Evolutionary conservation across 2,329 filamentous ascomycete species (phyloP), one percentile per base, ranked within the genome.

Genomic region (Botrytis aclada): DNA sequence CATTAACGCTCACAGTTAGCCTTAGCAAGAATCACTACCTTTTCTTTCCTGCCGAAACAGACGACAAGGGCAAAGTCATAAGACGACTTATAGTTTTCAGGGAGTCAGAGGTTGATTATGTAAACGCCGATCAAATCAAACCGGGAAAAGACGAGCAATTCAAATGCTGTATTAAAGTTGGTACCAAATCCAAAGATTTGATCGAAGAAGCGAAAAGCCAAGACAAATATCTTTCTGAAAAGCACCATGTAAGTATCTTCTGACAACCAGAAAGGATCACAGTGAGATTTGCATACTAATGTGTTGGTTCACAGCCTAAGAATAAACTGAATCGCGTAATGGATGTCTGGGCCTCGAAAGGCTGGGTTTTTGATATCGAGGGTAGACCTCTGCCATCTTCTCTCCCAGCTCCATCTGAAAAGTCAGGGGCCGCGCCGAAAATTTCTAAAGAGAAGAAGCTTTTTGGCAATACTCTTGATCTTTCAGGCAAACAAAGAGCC

Each of bases 1-100:
- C 4, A n/a, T n/a, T 54, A 7, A 54, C 1, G 0, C 1, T n/a
- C 47, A 2, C 1, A 54, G 7, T 7, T 2, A 16, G 25, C 7
- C 2, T 25, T 2, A 54, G 12, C 25, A 54, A 16, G 3, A 12
- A 20, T n/a, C 12, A n/a, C 5, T 54, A n/a, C 25, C 1, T 54
- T 7, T n/a, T n/a, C 25, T 14, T n/a, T 16, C 47, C 47, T 16
- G 25, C 5, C 10, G 47, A 54, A 16, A 14, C 5, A 25, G 4
- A 51, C 45, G 20, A 25, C 45, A 4, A 25, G 3, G 45, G 45
- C 22, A 51, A 9, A 12, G 9, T 1, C 45, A 7, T 54, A 3
- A n/a, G 47, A 54, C 25, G 10, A 16, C 4, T n/a, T 16, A n/a
- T 54, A 14, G 2, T n/a, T 7, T 14, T 54, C 47, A n/a, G 25